Evolutionary conservation across 2,329 filamentous ascomycete species (phyloP), one percentile per base, ranked within the genome.

Genomic region (Hypoxylon sp.): DNA sequence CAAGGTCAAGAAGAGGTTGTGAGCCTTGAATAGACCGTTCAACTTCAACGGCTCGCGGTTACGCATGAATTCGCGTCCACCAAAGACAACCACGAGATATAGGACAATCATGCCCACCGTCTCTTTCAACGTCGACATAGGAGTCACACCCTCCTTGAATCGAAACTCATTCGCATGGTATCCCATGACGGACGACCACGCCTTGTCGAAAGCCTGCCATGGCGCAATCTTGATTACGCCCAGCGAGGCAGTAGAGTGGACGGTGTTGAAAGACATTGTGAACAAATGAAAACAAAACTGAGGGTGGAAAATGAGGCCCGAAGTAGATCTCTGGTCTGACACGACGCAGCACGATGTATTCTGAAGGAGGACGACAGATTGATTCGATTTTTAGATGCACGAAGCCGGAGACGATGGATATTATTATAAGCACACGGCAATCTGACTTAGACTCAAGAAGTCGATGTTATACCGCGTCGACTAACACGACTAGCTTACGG

Each of bases 1-100:
- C 61, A 83, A 75, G 17, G 93, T 97, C 69, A 97, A 78, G 76
- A 91, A 85, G 65, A 97, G 86, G 81, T 97, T 97, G 83, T 97
- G 93, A 69, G 96, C 81, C 78, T 96, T 90, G 81, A 97, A 97
- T 50, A 93, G 78, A 15, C 81, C 78, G 78, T 90, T 94, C 69
- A 97, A 83, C 80, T 93, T 89, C 76, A 94, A 86, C n/a, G 93
- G 81, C 69, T 87, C 80, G 60, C 90, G 84, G 69, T 88, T 87
- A 74, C 89, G 90, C 93, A 97, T 97, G 63, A 92, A 68, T 74
- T 95, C 90, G 61, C 92, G 84, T 51, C 93, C 93, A 58, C 91
- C 91, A 62, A 97, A 94, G 68, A 97, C 91, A 75, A 96, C 78
- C 60, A 89, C 76, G 73, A 97, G 96, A 84, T 97, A 97, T 69